These are phyloP conservation scores for Chaetomium cochliodes DNA, from an alignment of 495 filamentous ascomycete genomes.

Conservation along the genomic window DNA sequence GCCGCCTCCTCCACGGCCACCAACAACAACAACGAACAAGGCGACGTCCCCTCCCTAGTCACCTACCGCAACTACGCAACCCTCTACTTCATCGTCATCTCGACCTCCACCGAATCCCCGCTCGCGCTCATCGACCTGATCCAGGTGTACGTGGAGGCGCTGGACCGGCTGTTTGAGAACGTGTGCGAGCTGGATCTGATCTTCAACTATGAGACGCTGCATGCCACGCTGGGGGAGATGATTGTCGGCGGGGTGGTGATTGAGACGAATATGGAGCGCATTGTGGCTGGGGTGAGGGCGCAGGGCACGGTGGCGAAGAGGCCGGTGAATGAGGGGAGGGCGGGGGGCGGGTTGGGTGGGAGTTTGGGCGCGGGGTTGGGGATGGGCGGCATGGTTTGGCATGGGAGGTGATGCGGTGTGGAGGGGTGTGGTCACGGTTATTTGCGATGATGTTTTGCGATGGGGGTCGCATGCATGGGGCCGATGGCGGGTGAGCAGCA, in stretches of 20 bases:
- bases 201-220: slow-evolving; percentile 97
- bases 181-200: slow-evolving; percentile 98
- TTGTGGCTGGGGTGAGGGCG: slow-evolving; percentile 77
- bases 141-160: slow-evolving; percentile 93
- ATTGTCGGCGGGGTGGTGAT: slow-evolving; percentile 94
- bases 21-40: slow-evolving; percentile 59
- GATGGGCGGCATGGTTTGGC: slow-evolving; percentile 60
- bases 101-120: slow-evolving; percentile 93
- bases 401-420: slow-evolving; percentile 44
- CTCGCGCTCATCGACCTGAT: slow-evolving; percentile 94
- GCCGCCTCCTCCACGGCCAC: slow-evolving; percentile 48
- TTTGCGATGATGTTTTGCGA: background rate
- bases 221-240: slow-evolving; percentile 90
- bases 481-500: too few species aligned
- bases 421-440: too few species aligned
- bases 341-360: slow-evolving; percentile 33
- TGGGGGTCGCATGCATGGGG: too few species aligned
- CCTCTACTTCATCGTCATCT: slow-evolving; percentile 97
- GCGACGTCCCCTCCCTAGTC: slow-evolving; percentile 88
- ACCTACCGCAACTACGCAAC: slow-evolving; percentile 99
- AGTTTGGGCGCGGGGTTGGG: slow-evolving; percentile 46
- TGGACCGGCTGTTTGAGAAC: slow-evolving; percentile 94
- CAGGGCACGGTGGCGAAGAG: slow-evolving; percentile 78
- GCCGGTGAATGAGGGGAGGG: slow-evolving; percentile 54
- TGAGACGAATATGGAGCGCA: slow-evolving; percentile 84